Evolutionary conservation across 495 filamentous ascomycete species (phyloP).

Genomic region (Podospora didyma): DNA sequence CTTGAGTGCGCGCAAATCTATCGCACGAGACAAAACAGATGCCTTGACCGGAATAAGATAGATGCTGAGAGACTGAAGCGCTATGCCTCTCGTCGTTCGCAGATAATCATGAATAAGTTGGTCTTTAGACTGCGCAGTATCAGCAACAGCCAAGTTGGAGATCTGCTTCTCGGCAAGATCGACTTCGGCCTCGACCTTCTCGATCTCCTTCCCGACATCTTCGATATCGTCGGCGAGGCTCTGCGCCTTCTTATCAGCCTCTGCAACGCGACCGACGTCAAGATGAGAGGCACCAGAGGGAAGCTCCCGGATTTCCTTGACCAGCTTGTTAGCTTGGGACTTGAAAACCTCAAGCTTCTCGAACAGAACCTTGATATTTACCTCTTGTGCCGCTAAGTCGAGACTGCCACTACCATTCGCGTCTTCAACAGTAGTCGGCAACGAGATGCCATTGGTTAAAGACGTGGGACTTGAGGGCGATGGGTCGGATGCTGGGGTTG

Average conservation of each 20-base stretch:
- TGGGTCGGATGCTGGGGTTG: constrained; percentile 2
- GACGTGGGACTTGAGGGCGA: constrained; percentile 1
- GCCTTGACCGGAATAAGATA: constrained; percentile 56
- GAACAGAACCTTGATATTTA: constrained; percentile 18
- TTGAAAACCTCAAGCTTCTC: constrained; percentile 20
- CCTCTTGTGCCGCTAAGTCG: constrained; percentile 15
- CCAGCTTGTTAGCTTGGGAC: constrained; percentile 12
- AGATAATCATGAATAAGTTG: constrained; percentile 45
- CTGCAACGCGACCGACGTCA: too few species aligned
- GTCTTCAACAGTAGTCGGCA: constrained; percentile 1
- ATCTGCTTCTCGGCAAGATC: constrained; percentile 17
- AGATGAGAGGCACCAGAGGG: neutral
- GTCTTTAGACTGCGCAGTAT: constrained; percentile 12
- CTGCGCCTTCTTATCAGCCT: neutral
- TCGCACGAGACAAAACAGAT: constrained; percentile 43
- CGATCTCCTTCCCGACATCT: constrained; percentile 21
- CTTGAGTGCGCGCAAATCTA: constrained; percentile 50
- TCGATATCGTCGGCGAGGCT: constrained; percentile 14
- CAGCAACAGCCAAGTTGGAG: neutral
- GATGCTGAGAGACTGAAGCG: constrained; percentile 48
- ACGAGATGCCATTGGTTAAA: neutral
- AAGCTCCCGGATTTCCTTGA: constrained; percentile 16
- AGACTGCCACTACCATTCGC: constrained; percentile 1
- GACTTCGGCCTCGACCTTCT: constrained; percentile 18
- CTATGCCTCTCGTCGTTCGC: constrained; percentile 49